Percentiles rank a stretch among this genome's conserved stretches.
These are phyloP conservation scores for Botryotinia narcissicola DNA, from an alignment of 2,329 filamentous ascomycete species.

Conservation along the genomic window DNA sequence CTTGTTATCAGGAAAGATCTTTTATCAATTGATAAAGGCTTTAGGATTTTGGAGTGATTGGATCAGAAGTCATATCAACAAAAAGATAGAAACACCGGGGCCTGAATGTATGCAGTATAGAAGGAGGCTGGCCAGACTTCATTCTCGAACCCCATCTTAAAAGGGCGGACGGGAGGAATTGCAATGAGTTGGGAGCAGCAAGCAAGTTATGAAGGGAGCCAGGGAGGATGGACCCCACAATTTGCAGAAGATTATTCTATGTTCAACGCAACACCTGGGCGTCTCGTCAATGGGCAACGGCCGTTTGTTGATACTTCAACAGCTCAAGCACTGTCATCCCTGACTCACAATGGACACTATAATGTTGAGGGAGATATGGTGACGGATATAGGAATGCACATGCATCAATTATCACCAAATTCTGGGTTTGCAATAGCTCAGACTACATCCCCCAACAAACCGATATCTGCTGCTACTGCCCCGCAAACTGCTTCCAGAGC, in stretches of 20 bases:
- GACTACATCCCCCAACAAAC: constrained; percentile 51
- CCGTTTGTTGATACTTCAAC: constrained; percentile 34
- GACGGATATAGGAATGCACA: constrained; percentile 57
- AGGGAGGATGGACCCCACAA: constrained; percentile 56
- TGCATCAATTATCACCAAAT: constrained; percentile 57
- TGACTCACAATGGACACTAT: constrained; percentile 48
- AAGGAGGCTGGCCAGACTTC: constrained; percentile 12
- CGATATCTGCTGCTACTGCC: constrained; percentile 57
- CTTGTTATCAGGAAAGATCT: constrained; percentile 7
- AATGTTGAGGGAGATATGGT: constrained; percentile 49
- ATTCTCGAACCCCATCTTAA: constrained; percentile 3
- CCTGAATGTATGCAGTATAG: constrained; percentile 20
- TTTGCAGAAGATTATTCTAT: constrained; percentile 66
- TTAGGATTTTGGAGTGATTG: not conserved
- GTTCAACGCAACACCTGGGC: constrained; percentile 62
- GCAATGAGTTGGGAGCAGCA: constrained; percentile 64
- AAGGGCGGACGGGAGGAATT: constrained; percentile 35
- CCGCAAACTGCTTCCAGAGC: constrained; percentile 34
- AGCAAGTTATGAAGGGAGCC: constrained; percentile 47
- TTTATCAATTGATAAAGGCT: not conserved
- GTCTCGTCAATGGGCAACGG: constrained; percentile 43
- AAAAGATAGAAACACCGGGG: not conserved
- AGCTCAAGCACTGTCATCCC: constrained; percentile 26
- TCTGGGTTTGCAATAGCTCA: constrained; percentile 54
- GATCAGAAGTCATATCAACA: not conserved